Conservation (phyloP, 805 yeast species). For the Metschnikowia henanensis region DNA sequence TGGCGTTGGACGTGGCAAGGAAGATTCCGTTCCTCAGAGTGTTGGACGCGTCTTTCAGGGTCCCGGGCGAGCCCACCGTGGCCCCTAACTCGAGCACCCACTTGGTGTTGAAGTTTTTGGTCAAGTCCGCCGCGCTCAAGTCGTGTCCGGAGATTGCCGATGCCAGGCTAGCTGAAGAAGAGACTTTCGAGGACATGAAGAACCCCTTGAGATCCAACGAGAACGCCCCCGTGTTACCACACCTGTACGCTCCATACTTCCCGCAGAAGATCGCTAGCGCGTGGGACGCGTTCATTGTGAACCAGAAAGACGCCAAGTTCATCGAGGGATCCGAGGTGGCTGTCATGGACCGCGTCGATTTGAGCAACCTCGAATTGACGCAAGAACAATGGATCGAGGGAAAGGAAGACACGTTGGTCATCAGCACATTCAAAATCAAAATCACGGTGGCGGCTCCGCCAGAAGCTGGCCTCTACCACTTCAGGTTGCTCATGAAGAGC, state of each 20-base stretch:
- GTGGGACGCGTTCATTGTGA: slow-evolving; percentile 70
- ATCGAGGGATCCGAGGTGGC: slow-evolving; percentile 61
- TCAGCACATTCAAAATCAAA: slow-evolving; percentile 78
- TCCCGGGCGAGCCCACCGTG: slow-evolving; percentile 79
- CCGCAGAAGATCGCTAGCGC: slow-evolving; percentile 51
- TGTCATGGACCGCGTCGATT: slow-evolving; percentile 49
- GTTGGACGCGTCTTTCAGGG: slow-evolving; percentile 69
- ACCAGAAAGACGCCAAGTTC: slow-evolving; percentile 79
- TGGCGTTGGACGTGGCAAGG: slow-evolving; percentile 55
- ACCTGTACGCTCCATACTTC: slow-evolving; percentile 71
- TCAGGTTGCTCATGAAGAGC: slow-evolving; percentile 69
- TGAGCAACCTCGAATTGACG: slow-evolving; percentile 53
- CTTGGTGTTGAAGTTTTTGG: slow-evolving; percentile 70
- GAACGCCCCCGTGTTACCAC: slow-evolving; percentile 68
- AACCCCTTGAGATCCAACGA: slow-evolving; percentile 69
- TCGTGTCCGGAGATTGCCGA: slow-evolving; percentile 48
- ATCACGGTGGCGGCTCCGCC: slow-evolving; percentile 78
- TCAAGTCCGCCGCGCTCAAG: slow-evolving; percentile 72
- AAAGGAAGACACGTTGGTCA: slow-evolving; percentile 36
- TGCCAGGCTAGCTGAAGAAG: slow-evolving; percentile 50
- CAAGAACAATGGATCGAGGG: slow-evolving; percentile 53
- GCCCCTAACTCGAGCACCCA: slow-evolving; percentile 70
- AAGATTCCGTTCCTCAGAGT: slow-evolving; percentile 69
- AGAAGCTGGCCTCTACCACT: slow-evolving; percentile 60
- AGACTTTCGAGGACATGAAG: slow-evolving; percentile 62